Base-by-base conservation (phyloP, 805 yeast genomes). In the Saturnispora mendoncae region DNA sequence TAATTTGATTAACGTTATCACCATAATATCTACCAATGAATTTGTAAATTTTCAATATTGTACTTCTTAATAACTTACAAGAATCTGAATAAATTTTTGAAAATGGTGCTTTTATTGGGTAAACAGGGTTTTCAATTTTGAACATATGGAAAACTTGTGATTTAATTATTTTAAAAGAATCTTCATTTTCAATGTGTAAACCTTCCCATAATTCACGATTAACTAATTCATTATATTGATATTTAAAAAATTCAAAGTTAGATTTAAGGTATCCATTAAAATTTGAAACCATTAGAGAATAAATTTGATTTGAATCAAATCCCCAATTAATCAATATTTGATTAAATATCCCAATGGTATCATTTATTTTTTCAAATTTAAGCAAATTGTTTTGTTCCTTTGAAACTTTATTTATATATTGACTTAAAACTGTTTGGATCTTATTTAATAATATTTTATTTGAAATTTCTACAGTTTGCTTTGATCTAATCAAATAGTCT, bases 131-230 rank as follows among this genome's bases (percentile, higher is more conserved):
- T 13, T 49, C 45, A 6, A 43, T 43, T 24, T 44, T 47, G 36
- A 54, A 46, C 30, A 44, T 48, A 35, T 53, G 55, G 41, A 58
- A 60, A 24, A 61, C 55, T 4, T 69, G 70, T 1, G 74, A 71
- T 19, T 67, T 68, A 44, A 80, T 66, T 26, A 83, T 76, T 46
- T 76, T 74, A 56, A 78, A 84, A 38, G 81, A 71, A 10, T 67
- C 64, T 31, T 63, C 57, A 38, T 76, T 76, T 46, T 78, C 72
- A 25, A 87, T 76, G 0, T 74, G 73, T 65, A 87, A 72, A 10
- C 96, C 94, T 86, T 84, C 85, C 49, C 85, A 84, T 56, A 85
- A 92, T 56, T 90, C 97, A 19, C 80, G 79, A 46, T 75, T 72
- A 28, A 87, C 73, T 5, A 80, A 64, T 8, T 69, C 68, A 25